Evolutionary conservation across 1,139 yeast species (phyloP).

Genomic region (Trichomonascaceae sp.): DNA sequence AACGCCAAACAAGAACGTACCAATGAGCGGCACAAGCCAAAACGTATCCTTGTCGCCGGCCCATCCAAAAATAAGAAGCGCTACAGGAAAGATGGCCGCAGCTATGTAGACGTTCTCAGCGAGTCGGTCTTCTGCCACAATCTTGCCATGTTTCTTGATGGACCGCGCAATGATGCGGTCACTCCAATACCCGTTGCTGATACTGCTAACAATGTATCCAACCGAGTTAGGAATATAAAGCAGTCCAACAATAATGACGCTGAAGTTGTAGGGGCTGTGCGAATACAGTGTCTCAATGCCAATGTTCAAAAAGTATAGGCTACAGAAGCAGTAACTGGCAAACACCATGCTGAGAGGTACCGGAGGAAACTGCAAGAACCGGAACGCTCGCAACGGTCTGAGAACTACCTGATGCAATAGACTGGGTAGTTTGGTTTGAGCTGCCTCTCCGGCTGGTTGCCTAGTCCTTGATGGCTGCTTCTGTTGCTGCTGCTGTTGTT

Average conservation of each 20-base stretch:
- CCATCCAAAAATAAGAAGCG: constrained; percentile 75
- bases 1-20: constrained; percentile 70
- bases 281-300: constrained; percentile 55
- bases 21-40: constrained; percentile 67
- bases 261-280: constrained; percentile 55
- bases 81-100: constrained; percentile 45
- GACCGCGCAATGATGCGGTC: constrained; percentile 47
- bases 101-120: constrained; percentile 65
- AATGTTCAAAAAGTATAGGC: constrained; percentile 62
- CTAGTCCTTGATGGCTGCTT: too few relatives aligned
- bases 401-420: constrained; percentile 10
- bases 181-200: constrained; percentile 70
- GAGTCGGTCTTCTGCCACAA: constrained; percentile 65
- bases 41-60: constrained; percentile 48
- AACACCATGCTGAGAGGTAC: constrained; percentile 51
- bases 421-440: constrained; percentile 3
- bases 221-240: constrained; percentile 75
- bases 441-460: constrained; percentile 1
- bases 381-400: constrained; percentile 24
- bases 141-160: constrained; percentile 47
- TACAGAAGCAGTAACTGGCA: constrained; percentile 56
- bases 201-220: constrained; percentile 59
- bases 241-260: constrained; percentile 53
- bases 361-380: constrained; percentile 44
- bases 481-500: background rate